Base-by-base conservation (phyloP, 1,139 yeast genomes). In the Yamadazyma conglobata region DNA sequence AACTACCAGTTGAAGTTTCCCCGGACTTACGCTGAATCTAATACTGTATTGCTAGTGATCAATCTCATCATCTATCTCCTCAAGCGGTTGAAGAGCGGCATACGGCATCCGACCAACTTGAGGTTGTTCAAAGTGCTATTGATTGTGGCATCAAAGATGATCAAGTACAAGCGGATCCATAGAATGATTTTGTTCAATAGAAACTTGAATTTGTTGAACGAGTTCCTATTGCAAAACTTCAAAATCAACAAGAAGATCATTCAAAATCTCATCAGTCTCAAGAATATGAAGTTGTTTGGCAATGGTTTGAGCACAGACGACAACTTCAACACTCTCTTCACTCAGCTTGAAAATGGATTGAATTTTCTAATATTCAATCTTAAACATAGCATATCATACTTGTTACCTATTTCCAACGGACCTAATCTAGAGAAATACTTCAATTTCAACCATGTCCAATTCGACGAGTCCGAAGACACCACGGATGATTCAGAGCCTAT, bases 341-440 rank as follows among this genome's bases (percentile, higher is more conserved):
- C 28, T n/a, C 31, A 42, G 15, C 28, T 44, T 11, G 27, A 37
- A 12, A 28, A 33, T 5, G 16, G 31, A 3, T 43, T 64, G 28
- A 35, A 47, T 13, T 53, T 63, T 23, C 38, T 66, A 22, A 52
- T 48, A 14, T 47, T 61, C 31, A 60, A 61, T 34, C 33, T 63
- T 21, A 52, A 44, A 31, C 33, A 46, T 13, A 56, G 62, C 4
- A 52, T 65, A n/a, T 38, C 50, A 2, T 52, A 53, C 16, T 36
- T 67, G 7, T 37, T 68, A 6, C 70, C 71, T 0, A 40, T 44
- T 17, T 34, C 64, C 27, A 64, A 67, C 38, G 73, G 73, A 0
- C 59, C 56, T 1, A 44, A 58, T 7, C 49, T 69, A 23, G 72
- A 69, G 37, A 64, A 64, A 39, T 67, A 65, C 37, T 64, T 70